Evolutionary conservation across 2,329 filamentous ascomycete species (phyloP), one percentile per base, ranked within the genome.

Genomic region (Mollisia scopiformis): DNA sequence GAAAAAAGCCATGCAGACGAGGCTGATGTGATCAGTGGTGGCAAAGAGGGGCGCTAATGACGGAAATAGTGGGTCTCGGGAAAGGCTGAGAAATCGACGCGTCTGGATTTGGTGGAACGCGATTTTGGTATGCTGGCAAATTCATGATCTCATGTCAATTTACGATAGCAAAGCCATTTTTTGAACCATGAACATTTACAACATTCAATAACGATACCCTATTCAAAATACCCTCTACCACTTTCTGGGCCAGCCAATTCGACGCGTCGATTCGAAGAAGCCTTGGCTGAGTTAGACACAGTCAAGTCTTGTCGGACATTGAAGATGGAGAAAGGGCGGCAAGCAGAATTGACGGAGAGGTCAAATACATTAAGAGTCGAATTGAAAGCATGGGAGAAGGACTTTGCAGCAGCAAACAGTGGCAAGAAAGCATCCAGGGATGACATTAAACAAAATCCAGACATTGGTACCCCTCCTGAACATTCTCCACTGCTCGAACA

Each of bases 371-470:
- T 93, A n/a, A 84, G 89, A n/a, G 76, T 79, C 37, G 86, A 91
- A 64, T 77, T 94, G 51, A 94, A 94, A 75, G 75, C 75, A 66
- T 95, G 90, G 87, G 91, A 95, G 73, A 85, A 80, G 65, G 78
- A 83, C 6, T 94, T 91, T 79, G 82, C 84, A 6, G 77, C 78
- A 25, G 74, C 79, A 16, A 83, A 93, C 70, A 78, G 77, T 31
- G 90, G 90, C 54, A 83, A 81, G 65, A 93, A 92, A 77, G 88
- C 91, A 3, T 79, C 82, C 53, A 83, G 89, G 59, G 84, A 87
- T n/a, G 90, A 92, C 70, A 93, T 94, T 78, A 93, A 92, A 76
- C 81, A 82, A 55, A 87, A 91, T 68, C 81, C 84, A 6, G 82
- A 83, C 0, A 92, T 93, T 69, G 88, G 90, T 92, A 82, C 33